A percentile compares a stretch with the other conserved stretches of the same genome.
Conservation (phyloP, 495 filamentous ascomycete species). For the Astrothelium subdiscretum region DNA sequence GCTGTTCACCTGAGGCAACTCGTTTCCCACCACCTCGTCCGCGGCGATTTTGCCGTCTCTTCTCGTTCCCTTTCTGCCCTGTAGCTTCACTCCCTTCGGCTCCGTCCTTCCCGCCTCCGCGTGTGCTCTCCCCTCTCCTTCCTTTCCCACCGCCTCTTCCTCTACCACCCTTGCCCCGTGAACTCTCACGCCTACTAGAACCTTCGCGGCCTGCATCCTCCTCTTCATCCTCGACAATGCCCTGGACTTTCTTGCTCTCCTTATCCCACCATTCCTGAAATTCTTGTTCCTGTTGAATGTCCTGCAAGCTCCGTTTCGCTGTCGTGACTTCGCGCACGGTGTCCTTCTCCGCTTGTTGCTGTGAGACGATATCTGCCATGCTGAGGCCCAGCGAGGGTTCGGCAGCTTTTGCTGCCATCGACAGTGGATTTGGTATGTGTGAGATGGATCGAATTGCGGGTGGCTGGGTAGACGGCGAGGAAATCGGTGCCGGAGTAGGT, state of each 20-base stretch:
- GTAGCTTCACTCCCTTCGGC: neutral
- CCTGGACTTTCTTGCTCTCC: constrained; percentile 59
- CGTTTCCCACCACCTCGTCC: neutral
- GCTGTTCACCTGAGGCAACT: neutral
- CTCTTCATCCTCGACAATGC: constrained; percentile 51
- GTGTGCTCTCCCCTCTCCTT: neutral
- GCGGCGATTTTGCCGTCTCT: neutral
- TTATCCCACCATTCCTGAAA: constrained; percentile 98
- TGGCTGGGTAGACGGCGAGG: neutral
- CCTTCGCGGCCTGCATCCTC: constrained; percentile 21
- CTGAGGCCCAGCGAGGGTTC: constrained; percentile 55
- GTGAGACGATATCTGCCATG: constrained; percentile 77
- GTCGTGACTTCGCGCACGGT: constrained; percentile 64
- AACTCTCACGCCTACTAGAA: neutral
- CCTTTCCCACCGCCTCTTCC: neutral
- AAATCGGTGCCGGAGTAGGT: constrained; percentile 3
- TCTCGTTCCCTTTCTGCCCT: neutral
- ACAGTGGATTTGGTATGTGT: neutral
- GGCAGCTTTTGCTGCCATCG: constrained; percentile 11
- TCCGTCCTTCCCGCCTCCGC: neutral
- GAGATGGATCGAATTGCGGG: neutral
- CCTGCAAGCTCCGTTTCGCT: constrained; percentile 73
- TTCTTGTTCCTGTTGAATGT: constrained; percentile 92
- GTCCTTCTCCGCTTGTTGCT: constrained; percentile 78
- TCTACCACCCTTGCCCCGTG: neutral